Evolutionary conservation across 176 grass and related monocot genomes (phyloP).

Genomic region (Alopecurus myosuroides): DNA sequence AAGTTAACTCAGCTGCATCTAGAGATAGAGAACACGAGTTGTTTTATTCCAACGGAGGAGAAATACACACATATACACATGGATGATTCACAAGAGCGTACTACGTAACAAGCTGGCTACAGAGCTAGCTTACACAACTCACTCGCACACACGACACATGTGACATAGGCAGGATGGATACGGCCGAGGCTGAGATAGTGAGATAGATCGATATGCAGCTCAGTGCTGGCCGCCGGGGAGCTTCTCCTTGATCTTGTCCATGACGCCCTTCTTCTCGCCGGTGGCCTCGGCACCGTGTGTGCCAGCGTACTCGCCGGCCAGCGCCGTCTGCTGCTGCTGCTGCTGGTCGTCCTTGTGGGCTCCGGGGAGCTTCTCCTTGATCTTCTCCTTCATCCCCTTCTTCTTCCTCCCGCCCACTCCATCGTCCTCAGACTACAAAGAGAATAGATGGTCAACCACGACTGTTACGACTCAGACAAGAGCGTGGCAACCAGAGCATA

Average conservation of each 20-base stretch:
- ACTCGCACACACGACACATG: too few species aligned
- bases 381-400: neutral
- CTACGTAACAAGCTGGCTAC: too few species aligned
- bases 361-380: neutral
- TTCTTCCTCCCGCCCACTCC: neutral
- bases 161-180: too few species aligned
- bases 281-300: neutral
- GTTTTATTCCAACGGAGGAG: too few species aligned
- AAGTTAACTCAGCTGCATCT: too few species aligned
- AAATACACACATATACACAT: too few species aligned
- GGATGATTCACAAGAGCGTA: too few species aligned
- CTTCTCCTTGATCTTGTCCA: neutral
- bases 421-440: neutral
- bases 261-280: neutral
- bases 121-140: too few species aligned
- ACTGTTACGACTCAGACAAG: neutral
- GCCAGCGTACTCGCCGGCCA: neutral
- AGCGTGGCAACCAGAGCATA: neutral
- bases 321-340: neutral
- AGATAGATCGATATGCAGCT: too few species aligned
- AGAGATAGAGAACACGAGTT: too few species aligned
- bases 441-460: neutral
- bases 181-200: too few species aligned
- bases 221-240: neutral
- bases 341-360: neutral